These are phyloP conservation scores for Apiospora kogelbergensis DNA, from an alignment of 2,329 filamentous ascomycete genomes.

Conservation along the genomic window DNA sequence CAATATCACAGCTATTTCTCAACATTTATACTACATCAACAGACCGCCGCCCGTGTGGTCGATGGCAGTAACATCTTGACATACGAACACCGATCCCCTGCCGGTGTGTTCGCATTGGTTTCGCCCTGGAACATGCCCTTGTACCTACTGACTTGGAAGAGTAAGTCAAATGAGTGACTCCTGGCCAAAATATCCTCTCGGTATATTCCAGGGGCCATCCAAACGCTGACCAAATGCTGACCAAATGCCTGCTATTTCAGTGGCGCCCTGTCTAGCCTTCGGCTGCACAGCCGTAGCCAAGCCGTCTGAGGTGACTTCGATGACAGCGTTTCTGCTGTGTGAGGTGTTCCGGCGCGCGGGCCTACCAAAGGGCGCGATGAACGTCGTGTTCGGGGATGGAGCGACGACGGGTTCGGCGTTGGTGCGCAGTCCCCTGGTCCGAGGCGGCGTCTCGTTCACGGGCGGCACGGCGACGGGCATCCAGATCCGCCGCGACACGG, in stretches of 20 bases:
- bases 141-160: constrained; percentile 35
- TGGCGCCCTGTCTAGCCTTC: constrained; percentile 35
- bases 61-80: constrained; percentile 30
- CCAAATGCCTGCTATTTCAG: neutral
- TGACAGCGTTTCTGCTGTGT: constrained; percentile 31
- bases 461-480: constrained; percentile 33
- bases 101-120: constrained; percentile 34
- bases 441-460: constrained; percentile 34
- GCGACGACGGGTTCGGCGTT: constrained; percentile 30
- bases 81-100: constrained; percentile 34
- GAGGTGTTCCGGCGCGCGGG: constrained; percentile 25
- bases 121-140: constrained; percentile 38
- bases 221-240: neutral
- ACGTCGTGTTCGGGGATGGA: constrained; percentile 33
- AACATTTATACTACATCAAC: constrained; percentile 34
- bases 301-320: constrained; percentile 34
- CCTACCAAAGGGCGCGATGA: constrained; percentile 31
- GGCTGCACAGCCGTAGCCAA: constrained; percentile 36
- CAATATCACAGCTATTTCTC: constrained; percentile 30
- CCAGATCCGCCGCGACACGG: constrained; percentile 30
- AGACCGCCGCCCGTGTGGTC: constrained; percentile 30
- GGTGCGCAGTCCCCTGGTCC: constrained; percentile 25
- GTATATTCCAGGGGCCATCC: too few relatives aligned
- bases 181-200: neutral
- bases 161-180: neutral